Evolutionary conservation across 768 basidiomycete genomes (phyloP).

Genomic region (Porphyrellus cyaneotinctus): DNA sequence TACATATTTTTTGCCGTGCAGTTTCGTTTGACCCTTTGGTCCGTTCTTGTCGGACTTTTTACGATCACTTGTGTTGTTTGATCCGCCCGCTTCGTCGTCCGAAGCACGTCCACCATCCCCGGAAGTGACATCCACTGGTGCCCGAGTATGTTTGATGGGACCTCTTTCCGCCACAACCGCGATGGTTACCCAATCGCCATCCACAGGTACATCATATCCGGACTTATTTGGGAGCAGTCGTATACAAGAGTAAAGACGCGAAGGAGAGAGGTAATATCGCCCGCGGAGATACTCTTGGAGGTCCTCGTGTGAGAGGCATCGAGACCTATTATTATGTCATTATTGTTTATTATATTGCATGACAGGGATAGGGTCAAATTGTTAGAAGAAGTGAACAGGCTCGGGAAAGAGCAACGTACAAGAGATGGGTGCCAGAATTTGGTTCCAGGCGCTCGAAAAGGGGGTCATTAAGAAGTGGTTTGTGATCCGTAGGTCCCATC

Average conservation of each 20-base stretch:
- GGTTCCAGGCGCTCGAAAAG: conserved; percentile 80
- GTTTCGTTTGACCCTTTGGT: conserved; percentile 30
- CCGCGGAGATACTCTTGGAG: conserved; percentile 77
- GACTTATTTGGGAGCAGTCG: conserved; percentile 74
- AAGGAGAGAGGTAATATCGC: conserved; percentile 86
- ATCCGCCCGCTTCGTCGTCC: conserved; percentile 21
- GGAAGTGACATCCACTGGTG: conserved; percentile 52
- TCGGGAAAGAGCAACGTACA: conserved; percentile 44
- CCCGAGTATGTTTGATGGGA: conserved; percentile 66
- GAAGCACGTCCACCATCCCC: conserved; percentile 42
- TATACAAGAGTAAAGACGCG: conserved; percentile 81
- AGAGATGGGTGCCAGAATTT: conserved; percentile 81
- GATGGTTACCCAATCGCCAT: conserved; percentile 93
- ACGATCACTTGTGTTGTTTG: conserved; percentile 1
- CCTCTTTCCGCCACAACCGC: conserved; percentile 93
- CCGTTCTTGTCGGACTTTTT: conserved; percentile 17
- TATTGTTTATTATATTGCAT: not conserved
- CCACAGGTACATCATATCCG: conserved; percentile 87
- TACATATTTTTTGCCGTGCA: conserved; percentile 74
- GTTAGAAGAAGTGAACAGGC: not conserved
- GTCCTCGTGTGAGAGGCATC: conserved; percentile 67
- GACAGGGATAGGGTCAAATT: not conserved
- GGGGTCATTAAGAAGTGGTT: conserved; percentile 67
- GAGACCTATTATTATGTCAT: conserved; percentile 50
- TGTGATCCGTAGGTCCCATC: conserved; percentile 75